Evolutionary conservation across 768 basidiomycete genomes (phyloP).

Genomic region (Boletus patriciae): DNA sequence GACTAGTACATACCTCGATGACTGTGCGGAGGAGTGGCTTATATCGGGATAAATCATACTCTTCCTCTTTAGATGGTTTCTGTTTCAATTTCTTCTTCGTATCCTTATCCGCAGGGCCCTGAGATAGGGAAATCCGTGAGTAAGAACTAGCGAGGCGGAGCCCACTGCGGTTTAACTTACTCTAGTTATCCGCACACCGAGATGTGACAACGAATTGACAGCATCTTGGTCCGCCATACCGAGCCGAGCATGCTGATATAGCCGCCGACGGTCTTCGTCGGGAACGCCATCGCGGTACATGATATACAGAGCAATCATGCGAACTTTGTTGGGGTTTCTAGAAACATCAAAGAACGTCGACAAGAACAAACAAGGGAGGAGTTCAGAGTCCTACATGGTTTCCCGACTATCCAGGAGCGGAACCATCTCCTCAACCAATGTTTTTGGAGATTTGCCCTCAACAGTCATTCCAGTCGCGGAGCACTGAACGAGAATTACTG

Average conservation of each 20-base stretch:
- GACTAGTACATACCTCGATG: slow-evolving; percentile 63
- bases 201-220: slow-evolving; percentile 77
- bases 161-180: slow-evolving; percentile 43
- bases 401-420: slow-evolving; percentile 87
- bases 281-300: slow-evolving; percentile 95
- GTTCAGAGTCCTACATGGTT: slow-evolving; percentile 60
- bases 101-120: slow-evolving; percentile 79
- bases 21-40: slow-evolving; percentile 80
- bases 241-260: slow-evolving; percentile 94
- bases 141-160: background rate
- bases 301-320: slow-evolving; percentile 94
- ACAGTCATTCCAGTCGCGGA: slow-evolving; percentile 91
- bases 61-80: slow-evolving; percentile 74
- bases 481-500: slow-evolving; percentile 49
- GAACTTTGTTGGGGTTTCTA: slow-evolving; percentile 90
- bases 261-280: slow-evolving; percentile 91
- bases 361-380: background rate
- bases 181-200: slow-evolving; percentile 83
- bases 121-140: background rate
- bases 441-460: slow-evolving; percentile 94
- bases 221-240: slow-evolving; percentile 90
- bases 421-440: slow-evolving; percentile 97
- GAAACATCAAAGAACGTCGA: slow-evolving; percentile 1
- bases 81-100: slow-evolving; percentile 80
- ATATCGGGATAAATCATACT: slow-evolving; percentile 94